Percentiles rank a stretch among this genome's conserved stretches.
Conservation (phyloP, 164 flowering plant genomes). For the Buxus sempervirens region DNA sequence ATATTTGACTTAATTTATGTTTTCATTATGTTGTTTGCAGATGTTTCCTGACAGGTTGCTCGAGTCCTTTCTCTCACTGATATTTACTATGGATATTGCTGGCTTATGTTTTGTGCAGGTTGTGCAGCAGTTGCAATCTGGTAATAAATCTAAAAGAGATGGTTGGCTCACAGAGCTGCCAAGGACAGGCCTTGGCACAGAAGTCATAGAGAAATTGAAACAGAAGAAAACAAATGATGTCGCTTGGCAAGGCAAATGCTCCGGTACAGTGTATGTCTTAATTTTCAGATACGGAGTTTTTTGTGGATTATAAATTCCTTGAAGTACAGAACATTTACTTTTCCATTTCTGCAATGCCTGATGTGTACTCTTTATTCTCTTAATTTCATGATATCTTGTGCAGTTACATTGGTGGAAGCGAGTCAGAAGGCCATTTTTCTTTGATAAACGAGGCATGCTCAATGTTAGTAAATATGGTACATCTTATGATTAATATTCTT, state of each 20-base stretch:
- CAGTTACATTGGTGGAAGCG: conserved; percentile 92
- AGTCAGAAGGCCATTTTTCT: conserved; percentile 85
- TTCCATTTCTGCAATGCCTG: background rate
- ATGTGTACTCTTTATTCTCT: background rate
- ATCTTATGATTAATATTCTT: conserved; percentile 2
- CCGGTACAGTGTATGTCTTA: conserved; percentile 94
- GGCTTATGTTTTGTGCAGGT: conserved; percentile 41
- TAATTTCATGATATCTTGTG: conserved; percentile 16
- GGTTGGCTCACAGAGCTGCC: conserved; percentile 80
- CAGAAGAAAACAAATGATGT: conserved; percentile 67
- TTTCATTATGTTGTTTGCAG: background rate
- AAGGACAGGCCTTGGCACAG: conserved; percentile 49
- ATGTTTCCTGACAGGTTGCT: background rate
- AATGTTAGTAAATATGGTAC: conserved; percentile 70
- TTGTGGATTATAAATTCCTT: conserved; percentile 1
- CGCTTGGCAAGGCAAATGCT: conserved; percentile 94
- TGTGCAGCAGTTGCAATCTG: conserved; percentile 76
- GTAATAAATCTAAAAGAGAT: conserved; percentile 64
- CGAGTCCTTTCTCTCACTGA: background rate
- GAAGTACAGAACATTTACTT: background rate
- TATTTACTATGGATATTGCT: background rate
- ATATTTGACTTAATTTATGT: background rate
- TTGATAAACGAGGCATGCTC: conserved; percentile 93
- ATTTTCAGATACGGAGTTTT: conserved; percentile 2
- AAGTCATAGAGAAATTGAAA: conserved; percentile 61